Percentiles rank a stretch among this genome's conserved stretches.
Conservation (phyloP, 2,329 filamentous ascomycete genomes). For the Verticillium zaregamsianum region DNA sequence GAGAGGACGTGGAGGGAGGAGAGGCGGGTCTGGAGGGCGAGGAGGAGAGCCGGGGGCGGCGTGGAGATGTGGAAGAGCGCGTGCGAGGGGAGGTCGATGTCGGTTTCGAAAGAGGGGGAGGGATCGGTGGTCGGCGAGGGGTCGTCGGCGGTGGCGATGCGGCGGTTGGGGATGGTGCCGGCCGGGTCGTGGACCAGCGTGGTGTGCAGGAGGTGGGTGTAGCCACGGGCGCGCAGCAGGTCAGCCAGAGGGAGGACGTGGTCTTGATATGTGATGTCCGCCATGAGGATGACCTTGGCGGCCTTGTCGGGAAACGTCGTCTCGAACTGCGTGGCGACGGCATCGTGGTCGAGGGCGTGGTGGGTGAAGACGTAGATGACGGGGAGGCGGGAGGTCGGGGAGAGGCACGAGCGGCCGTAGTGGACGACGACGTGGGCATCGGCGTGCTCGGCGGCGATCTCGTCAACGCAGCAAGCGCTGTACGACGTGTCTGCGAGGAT, state of each 20-base stretch:
- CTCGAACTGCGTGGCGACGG: conserved; percentile 55
- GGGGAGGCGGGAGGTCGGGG: conserved; percentile 79
- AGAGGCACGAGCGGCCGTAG: conserved; percentile 89
- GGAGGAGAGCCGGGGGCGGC: conserved; percentile 75
- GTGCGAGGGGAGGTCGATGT: conserved; percentile 57
- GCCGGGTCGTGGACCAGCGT: conserved; percentile 72
- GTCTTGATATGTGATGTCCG: conserved; percentile 81
- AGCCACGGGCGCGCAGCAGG: conserved; percentile 59
- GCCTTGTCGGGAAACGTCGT: conserved; percentile 61
- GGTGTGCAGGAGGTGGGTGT: conserved; percentile 64
- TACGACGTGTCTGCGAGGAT: conserved; percentile 96
- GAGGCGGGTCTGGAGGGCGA: conserved; percentile 82
- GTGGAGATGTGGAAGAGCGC: conserved; percentile 81
- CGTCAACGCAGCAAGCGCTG: conserved; percentile 94
- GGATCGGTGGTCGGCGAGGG: conserved; percentile 26
- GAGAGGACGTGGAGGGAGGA: conserved; percentile 74
- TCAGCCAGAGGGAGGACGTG: conserved; percentile 60
- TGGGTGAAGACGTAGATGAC: conserved; percentile 89
- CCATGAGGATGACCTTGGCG: conserved; percentile 70
- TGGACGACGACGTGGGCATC: conserved; percentile 89
- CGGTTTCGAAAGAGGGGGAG: conserved; percentile 19
- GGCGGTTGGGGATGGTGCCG: conserved; percentile 80
- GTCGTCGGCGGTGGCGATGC: conserved; percentile 35
- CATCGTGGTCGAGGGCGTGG: conserved; percentile 60
- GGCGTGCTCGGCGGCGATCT: conserved; percentile 91